phyloP scores from a whole-genome alignment of 129 eudicot genomes.

The Saussurea involucrata region DNA sequence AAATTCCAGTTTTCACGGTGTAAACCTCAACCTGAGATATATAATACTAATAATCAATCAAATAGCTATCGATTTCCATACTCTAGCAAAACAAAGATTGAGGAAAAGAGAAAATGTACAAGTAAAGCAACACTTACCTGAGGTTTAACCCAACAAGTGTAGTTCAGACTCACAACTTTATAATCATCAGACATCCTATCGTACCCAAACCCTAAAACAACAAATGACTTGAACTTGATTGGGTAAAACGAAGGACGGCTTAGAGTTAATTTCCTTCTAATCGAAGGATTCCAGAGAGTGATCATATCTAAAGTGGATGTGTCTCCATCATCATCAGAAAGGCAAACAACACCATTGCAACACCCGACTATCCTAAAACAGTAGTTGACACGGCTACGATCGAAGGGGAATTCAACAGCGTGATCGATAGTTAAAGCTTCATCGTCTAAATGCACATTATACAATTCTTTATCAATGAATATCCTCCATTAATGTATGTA shows the following conservation, averaged over 20 bases:
- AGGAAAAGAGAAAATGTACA: neutral
- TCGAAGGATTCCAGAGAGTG: neutral
- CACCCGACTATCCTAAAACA: neutral
- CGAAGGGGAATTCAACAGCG: neutral
- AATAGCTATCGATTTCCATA: neutral
- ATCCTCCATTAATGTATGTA: no score
- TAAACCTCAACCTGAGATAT: neutral
- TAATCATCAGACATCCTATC: neutral
- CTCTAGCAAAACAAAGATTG: neutral
- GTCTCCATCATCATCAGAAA: neutral
- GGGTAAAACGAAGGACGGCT: neutral
- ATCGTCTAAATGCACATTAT: neutral
- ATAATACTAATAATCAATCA: no score
- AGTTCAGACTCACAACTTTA: neutral
- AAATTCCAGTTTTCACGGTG: neutral
- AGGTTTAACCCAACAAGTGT: neutral
- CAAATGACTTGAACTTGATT: neutral
- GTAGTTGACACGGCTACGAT: neutral
- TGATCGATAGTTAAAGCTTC: neutral
- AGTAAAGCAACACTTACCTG: neutral
- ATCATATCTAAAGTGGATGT: neutral
- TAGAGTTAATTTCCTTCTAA: neutral
- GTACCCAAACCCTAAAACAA: neutral
- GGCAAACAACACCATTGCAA: neutral
- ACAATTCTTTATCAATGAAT: no score